Evolutionary conservation across 2,329 filamentous ascomycete species (phyloP), one percentile per base, ranked within the genome.

Genomic region (Reticulascus tulasneorum): DNA sequence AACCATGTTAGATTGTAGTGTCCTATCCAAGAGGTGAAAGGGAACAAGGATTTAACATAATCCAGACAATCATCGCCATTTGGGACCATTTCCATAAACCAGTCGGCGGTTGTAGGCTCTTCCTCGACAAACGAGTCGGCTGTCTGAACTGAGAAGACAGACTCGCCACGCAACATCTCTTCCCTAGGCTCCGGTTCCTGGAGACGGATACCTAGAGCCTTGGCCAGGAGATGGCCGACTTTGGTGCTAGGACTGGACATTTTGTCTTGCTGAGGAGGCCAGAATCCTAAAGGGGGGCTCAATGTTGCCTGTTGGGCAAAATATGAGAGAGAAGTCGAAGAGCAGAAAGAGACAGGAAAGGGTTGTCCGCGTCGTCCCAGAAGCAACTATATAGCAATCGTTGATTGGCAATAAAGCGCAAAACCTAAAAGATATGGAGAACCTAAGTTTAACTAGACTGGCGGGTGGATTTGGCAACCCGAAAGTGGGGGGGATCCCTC

Each of bases 1-100:
- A 96, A 63, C 93, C 93, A 98, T 66, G 89, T 82, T 5, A 82
- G 9, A 56, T 98, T 98, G 67, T 98, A 98, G 49, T 82, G 78
- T 9, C 68, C 63, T 38, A 97, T 91, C 93, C 93, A 98, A n/a
- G 78, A 71, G 6, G 85, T 58, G 55, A 96, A 97, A 0, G 93
- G 93, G 48, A 98, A 94, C 2, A 97, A 66, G 11, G 77, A 84
- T 47, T 69, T 64, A 39, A 81, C 37, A 54, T 96, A 98, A 3
- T 64, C 49, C 6, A 59, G 31, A 4, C 82, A 35, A 23, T 84
- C 73, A 1, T 56, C 46, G 7, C 67, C 58, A 0, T 69, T 70
- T 0, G 91, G 93, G 0, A 76, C 54, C 13, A 84, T 62, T 3
- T 82, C 73, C 6, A 58, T 54, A 11, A 97, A 46, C 77, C 81